Conservation (phyloP, 192 early-diverging fungal species). For the Coemansia sp. region DNA sequence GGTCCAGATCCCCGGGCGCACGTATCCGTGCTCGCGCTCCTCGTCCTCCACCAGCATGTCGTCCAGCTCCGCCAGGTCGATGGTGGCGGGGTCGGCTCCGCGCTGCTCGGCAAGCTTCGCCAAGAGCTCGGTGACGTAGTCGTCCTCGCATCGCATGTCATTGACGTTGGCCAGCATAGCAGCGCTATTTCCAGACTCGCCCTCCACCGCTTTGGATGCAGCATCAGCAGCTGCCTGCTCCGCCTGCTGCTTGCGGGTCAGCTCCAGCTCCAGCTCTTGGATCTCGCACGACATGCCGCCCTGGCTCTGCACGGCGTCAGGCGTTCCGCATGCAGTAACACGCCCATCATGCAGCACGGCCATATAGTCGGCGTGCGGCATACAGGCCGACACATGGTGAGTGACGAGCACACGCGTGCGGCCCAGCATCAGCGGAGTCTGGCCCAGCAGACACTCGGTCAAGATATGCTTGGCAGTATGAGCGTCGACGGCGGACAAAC, state of each 20-base stretch:
- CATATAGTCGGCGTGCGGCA: conserved; percentile 59
- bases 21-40: conserved; percentile 73
- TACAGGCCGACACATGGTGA: conserved; percentile 77
- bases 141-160: conserved; percentile 16
- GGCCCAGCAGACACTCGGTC: conserved; percentile 72
- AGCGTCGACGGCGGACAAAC: conserved; percentile 94
- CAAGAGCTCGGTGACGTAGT: conserved; percentile 3
- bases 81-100: conserved; percentile 31
- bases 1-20: conserved; percentile 69
- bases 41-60: conserved; percentile 77
- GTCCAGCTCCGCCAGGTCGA: conserved; percentile 9
- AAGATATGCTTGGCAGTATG: conserved; percentile 91
- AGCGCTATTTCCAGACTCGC: background rate
- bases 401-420: conserved; percentile 94
- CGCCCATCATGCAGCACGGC: conserved; percentile 71
- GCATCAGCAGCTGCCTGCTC: conserved; percentile 35
- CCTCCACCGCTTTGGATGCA: conserved; percentile 9
- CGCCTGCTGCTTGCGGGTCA: background rate
- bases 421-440: conserved; percentile 62
- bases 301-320: conserved; percentile 50
- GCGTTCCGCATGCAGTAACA: conserved; percentile 60
- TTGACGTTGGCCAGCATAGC: conserved; percentile 28
- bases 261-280: conserved; percentile 18
- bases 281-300: conserved; percentile 27
- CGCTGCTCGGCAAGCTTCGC: conserved; percentile 30